Percentiles rank a stretch among this genome's conserved stretches.
Evolutionary conservation across 495 filamentous ascomycete species (phyloP).

Genomic region (Neurospora sp.): DNA sequence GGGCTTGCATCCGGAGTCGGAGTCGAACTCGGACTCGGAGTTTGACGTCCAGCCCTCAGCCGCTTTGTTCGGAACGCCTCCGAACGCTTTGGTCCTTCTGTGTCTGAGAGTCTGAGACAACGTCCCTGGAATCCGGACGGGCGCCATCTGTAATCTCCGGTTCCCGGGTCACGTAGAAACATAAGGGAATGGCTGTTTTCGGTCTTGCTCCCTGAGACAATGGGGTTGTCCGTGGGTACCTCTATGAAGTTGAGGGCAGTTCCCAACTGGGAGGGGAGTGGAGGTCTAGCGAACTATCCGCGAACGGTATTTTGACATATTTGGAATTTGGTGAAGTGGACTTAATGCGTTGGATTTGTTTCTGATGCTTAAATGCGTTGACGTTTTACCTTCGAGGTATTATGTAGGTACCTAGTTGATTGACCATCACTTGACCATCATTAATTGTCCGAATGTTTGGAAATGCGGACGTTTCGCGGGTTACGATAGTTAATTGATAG

Average conservation of each 20-base stretch:
- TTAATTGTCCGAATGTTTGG: too few relatives aligned
- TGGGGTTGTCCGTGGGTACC: background rate
- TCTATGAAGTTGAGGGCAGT: background rate
- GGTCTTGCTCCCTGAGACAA: background rate
- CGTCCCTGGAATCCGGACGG: background rate
- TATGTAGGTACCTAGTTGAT: too few relatives aligned
- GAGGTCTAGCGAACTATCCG: too few relatives aligned
- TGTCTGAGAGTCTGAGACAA: background rate
- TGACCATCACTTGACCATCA: too few relatives aligned
- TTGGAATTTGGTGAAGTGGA: too few relatives aligned
- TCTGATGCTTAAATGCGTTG: too few relatives aligned
- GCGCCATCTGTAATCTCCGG: background rate
- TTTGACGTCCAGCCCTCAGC: background rate
- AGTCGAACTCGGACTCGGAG: background rate
- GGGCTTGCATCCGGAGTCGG: background rate
- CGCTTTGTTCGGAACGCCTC: background rate
- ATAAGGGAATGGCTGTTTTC: background rate
- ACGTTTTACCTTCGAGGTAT: too few relatives aligned
- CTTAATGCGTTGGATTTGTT: too few relatives aligned
- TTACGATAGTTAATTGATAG: too few relatives aligned
- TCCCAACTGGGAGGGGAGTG: too few relatives aligned
- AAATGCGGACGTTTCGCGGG: too few relatives aligned
- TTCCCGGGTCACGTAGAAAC: background rate
- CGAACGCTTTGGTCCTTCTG: background rate
- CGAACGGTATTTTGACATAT: too few relatives aligned